Base-by-base conservation (phyloP, 805 yeast genomes). In the Yamadazyma insecticola region DNA sequence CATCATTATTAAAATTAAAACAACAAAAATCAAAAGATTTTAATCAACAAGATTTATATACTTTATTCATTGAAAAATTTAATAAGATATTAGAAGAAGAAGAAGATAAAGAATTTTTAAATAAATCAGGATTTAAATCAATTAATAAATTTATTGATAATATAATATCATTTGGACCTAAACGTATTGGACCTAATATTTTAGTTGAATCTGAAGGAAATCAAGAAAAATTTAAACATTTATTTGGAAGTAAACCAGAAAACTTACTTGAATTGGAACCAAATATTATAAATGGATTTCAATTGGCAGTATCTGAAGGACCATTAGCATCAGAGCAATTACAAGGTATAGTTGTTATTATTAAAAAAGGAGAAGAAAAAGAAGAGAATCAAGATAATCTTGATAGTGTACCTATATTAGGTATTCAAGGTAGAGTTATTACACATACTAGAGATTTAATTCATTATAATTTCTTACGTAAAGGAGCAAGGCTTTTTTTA, bases 401-500 rank as follows among this genome's bases (percentile, higher is more conserved):
- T n/a, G n/a, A n/a, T n/a, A n/a, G n/a, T n/a, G n/a, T n/a, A n/a
- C n/a, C n/a, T n/a, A 58, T 67, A 18, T 58, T 70, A 19, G 73
- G 79, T 33, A 41, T 76, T 13, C 64, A 80, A 1, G 95, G 97
- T 6, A 73, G 92, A 45, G 57, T 87, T 16, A 78, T 88, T 28
- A 74, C 88, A 1, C 67, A 76, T 1, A 76, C 86, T 0, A 76
- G 88, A 44, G 89, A 85, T 40, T 60, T 76, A 2, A 81, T 92
- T 24, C 85, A 84, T 48, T 65, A 70, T 26, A 74, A 78, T 1
- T 74, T 90, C 49, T 53, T 85, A 22, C 80, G 76, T 37, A 82
- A 92, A 81, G 79, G 96, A 0, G 95, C 97, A 6, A 72, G 99
- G 36, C 57, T 92, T 28, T 80, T 83, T 76, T 71, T 94, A 47